Base-by-base conservation (phyloP, 495 filamentous ascomycete genomes). In the Rhypophila decipiens region DNA sequence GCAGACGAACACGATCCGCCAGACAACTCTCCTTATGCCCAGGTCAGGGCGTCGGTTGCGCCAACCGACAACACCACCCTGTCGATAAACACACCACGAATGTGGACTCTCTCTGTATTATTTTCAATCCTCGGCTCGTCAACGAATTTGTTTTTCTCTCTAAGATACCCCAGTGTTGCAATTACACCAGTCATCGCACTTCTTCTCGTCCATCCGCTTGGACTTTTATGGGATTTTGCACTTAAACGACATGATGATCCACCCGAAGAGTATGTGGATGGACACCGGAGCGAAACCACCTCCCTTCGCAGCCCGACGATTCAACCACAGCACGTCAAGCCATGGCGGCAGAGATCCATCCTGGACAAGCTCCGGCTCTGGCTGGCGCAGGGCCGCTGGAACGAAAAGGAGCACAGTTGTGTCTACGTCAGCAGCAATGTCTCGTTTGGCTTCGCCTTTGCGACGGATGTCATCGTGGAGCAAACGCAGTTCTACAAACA, bases 381-480 rank as follows among this genome's bases (percentile, higher is more conserved):
- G 87, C 69, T 91, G 11, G 84, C 81, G 11, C 87, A 89, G 54
- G 87, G 87, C 3, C 74, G 69, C 24, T 91, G 87, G 87, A 91
- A 91, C 58, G 81, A 87, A 55, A 90, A 91, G 60, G 87, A 91
- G 61, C 87, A 91, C 65, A 83, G 78, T 42, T 91, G 87, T 62
- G 85, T 91, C 45, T 91, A 90, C 55, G 87, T 90, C 54, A 86
- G 82, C 70, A 90, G 87, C 65, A 91, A 91, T 63, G 86, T 91
- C 22, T 87, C 87, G n/a, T 91, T 91, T 57, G 87, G 87, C 0
- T 91, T 91, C 67, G 87, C 87, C 20, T 91, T 90, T 65, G 83
- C 83, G 37, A 88, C 85, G 29, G 85, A 88, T 65, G 80, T 91
- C 49, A 90, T 91, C 49, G 86, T 91, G 17, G 87, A 91, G 63